A percentile compares a stretch with the other conserved stretches of the same genome.
phyloP scores from a whole-genome alignment of 805 yeast species.

The Crinitomyces ghanaensis region DNA sequence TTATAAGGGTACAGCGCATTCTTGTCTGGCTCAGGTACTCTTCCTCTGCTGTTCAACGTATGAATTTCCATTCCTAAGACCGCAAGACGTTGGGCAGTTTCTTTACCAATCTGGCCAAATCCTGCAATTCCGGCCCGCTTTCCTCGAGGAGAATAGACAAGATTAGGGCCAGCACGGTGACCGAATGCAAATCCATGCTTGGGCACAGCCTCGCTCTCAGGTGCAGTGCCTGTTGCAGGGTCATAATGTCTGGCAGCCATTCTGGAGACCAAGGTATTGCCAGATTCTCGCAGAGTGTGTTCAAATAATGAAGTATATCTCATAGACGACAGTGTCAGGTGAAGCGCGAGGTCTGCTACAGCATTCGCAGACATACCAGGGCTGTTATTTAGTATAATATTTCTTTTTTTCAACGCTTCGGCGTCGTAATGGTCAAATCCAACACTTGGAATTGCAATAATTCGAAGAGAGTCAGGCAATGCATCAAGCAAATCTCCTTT shows the following conservation, averaged over 20 bases:
- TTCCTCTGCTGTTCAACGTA: conserved; percentile 44
- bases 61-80: conserved; percentile 52
- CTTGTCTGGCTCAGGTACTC: conserved; percentile 26
- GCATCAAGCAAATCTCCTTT: conserved; percentile 28
- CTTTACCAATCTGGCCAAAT: conserved; percentile 61
- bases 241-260: conserved; percentile 14
- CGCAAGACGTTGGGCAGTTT: conserved; percentile 43
- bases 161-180: conserved; percentile 36
- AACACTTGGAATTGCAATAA: conserved; percentile 46
- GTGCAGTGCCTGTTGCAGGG: conserved; percentile 6
- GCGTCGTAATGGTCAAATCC: conserved; percentile 48
- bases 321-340: conserved; percentile 46
- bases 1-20: conserved; percentile 34
- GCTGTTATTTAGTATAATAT: conserved; percentile 49
- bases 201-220: not conserved
- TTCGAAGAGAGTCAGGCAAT: conserved; percentile 37
- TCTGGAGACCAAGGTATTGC: conserved; percentile 38
- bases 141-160: conserved; percentile 42
- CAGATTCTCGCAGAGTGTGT: conserved; percentile 29
- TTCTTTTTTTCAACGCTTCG: conserved; percentile 29
- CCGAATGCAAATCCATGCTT: conserved; percentile 15
- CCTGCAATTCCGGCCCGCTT: conserved; percentile 57
- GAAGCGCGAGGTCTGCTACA: conserved; percentile 63
- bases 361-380: conserved; percentile 42
- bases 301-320: conserved; percentile 44